Evolutionary conservation across 106 monocot species (phyloP), one percentile per base, ranked within the genome.

Genomic region (Iris macrosiphon): DNA sequence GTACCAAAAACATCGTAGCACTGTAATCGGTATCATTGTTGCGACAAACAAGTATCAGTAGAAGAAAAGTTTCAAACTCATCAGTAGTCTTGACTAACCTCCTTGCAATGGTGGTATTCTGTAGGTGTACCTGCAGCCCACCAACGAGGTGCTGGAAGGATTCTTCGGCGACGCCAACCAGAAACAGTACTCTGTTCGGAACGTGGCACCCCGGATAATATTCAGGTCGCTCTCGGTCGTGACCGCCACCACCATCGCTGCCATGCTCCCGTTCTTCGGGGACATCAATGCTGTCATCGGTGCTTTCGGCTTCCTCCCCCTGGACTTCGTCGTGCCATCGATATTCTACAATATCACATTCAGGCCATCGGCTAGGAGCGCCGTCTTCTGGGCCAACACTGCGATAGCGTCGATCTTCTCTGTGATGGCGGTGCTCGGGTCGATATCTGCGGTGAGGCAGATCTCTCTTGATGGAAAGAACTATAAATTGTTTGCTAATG

Each of bases 221-320:
- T 94, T 49, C 44, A 62, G 94, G 18, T 82, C 89, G 4, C 14
- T 85, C 4, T 66, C 94, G 6, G 57, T 94, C 16, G 72, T 27
- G 11, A 0, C 65, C 0, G 77, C 79, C 4, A 94, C 94, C 8
- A 57, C 59, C 30, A 51, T 94, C 13, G 88, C 81, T 4, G 88
- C 89, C 39, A 94, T 94, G 94, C 73, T 94, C 16, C 94, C 94
- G 0, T 94, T 94, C 68, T 94, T 94, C 29, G 94, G 89, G n/a
- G 94, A 89, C 57, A 68, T 94, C 61, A 89, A 89, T 44, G 85
- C 69, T 1, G 61, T 89, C 21, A 79, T 94, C 18, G 94, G 94
- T 1, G 94, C 89, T 1, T 89, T 94, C 23, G 89, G 88, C 7
- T 94, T 82, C 64, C 52, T 94, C 15, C 94, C 94, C 3, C 88